Percentiles rank a stretch among this genome's conserved stretches.
These are phyloP conservation scores for Venturia nashicola DNA, from an alignment of 2,329 filamentous ascomycete genomes.

Conservation along the genomic window DNA sequence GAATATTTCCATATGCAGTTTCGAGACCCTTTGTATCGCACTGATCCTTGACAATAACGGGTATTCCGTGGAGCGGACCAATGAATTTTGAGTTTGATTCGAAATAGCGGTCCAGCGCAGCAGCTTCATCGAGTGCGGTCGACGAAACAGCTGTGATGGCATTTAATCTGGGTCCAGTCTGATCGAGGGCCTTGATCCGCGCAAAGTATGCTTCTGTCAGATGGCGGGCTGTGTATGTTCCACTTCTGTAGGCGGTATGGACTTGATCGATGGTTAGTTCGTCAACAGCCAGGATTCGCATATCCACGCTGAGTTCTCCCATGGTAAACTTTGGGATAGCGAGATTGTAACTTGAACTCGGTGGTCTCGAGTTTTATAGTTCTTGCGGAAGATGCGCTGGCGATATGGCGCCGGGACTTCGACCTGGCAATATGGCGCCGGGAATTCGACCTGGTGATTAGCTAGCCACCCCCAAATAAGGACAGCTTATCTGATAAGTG, in stretches of 20 bases:
- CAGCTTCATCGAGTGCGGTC: conserved; percentile 1
- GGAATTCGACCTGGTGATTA: neutral
- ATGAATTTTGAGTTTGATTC: neutral
- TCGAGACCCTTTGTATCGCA: conserved; percentile 3
- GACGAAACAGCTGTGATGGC: neutral
- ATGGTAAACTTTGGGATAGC: neutral
- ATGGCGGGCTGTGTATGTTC: neutral
- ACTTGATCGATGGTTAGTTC: conserved; percentile 7
- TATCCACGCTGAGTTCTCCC: neutral
- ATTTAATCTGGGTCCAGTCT: conserved; percentile 1
- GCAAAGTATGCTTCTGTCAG: conserved; percentile 2
- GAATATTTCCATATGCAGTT: conserved; percentile 3
- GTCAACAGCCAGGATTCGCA: neutral
- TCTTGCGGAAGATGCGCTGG: neutral
- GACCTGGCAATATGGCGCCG: neutral
- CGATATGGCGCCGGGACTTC: neutral
- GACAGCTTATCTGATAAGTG: conserved; percentile 3
- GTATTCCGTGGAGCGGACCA: conserved; percentile 4
- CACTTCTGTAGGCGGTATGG: conserved; percentile 2
- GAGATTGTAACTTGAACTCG: neutral
- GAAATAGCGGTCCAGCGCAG: conserved; percentile 3
- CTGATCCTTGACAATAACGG: conserved; percentile 7
- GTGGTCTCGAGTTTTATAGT: neutral
- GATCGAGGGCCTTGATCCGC: conserved; percentile 1
- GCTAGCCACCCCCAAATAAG: too few relatives aligned